Conservation (phyloP, 108 stramenopile genomes). For the Pseudonitzschia multiseries region DNA sequence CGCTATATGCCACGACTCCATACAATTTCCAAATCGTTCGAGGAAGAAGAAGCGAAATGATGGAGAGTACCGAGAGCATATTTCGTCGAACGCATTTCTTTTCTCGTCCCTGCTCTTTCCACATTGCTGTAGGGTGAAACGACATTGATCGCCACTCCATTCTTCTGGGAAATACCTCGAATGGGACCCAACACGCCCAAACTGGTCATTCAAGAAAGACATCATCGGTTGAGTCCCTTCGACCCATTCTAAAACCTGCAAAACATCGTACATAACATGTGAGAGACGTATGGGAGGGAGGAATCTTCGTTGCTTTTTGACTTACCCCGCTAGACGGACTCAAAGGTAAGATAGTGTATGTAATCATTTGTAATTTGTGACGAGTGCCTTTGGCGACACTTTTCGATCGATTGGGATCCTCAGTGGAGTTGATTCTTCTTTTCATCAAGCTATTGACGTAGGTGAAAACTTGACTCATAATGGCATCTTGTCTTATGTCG, state of each 20-base stretch:
- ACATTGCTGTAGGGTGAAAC: constrained; percentile 35
- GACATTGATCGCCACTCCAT: constrained; percentile 68
- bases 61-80: constrained; percentile 84
- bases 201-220: constrained; percentile 37
- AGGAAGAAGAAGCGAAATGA: constrained; percentile 95
- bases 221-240: constrained; percentile 87
- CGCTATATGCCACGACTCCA: constrained; percentile 85
- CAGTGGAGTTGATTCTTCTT: constrained; percentile 11
- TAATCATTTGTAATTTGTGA: constrained; percentile 64
- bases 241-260: constrained; percentile 78
- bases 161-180: constrained; percentile 82
- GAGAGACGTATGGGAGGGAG: not conserved
- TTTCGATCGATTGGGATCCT: not conserved
- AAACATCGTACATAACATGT: not conserved
- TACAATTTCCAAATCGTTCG: constrained; percentile 84
- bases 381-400: constrained; percentile 11
- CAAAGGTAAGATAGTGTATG: constrained; percentile 89
- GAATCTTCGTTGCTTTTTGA: not conserved
- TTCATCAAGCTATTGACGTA: constrained; percentile 85
- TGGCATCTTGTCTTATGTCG: constrained; percentile 96
- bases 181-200: constrained; percentile 32
- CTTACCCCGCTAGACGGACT: constrained; percentile 86
- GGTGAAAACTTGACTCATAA: constrained; percentile 96
- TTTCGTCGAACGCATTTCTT: constrained; percentile 52
- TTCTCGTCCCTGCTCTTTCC: constrained; percentile 40